Evolutionary conservation across 1,139 yeast genomes (phyloP), one percentile per base, ranked within the genome.

Genomic region (Tardiomyces digboiensis): DNA sequence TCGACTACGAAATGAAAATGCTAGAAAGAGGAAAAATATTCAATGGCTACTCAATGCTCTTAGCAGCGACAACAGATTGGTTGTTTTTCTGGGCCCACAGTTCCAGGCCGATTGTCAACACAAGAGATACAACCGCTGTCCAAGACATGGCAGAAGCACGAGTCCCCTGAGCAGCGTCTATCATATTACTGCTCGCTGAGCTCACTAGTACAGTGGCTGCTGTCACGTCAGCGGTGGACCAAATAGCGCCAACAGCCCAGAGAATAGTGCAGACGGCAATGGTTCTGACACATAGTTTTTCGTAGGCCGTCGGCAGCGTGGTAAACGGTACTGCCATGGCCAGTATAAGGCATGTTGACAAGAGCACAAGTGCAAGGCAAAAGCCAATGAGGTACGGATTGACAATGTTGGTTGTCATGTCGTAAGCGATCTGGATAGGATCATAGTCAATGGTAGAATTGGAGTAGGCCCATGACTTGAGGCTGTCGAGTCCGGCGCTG

Each of bases 231-330:
- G 80, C 80, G 51, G 79, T 80, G 42, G 74, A 74, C 67, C 86
- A 72, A 74, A 82, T 78, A 1, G 86, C 71, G 0, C 87, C 87
- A 39, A 80, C 61, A 0, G 85, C 84, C 84, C 87, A 80, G 2
- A 80, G 45, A 10, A 80, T 52, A 21, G 72, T 65, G 42, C 72
- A 58, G 0, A 66, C 45, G 0, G 71, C 61, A 3, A 75, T 61
- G 18, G 74, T 47, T 0, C 63, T 57, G 29, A 74, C 52, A 8
- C 67, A 57, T 2, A 66, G 49, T 42, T 64, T 68, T 18, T 22
- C 41, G 18, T 22, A 22, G 64, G 61, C 4, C 69, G 57, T 7
- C 75, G 49, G 10, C 68, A 62, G 0, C 82, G 82, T 13, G 76
- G 52, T 2, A 70, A 53, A 5, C 63, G 57, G 59, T 78, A 80